Conservation (phyloP, 2,329 filamentous ascomycete genomes). For the Fusarium floridanum region DNA sequence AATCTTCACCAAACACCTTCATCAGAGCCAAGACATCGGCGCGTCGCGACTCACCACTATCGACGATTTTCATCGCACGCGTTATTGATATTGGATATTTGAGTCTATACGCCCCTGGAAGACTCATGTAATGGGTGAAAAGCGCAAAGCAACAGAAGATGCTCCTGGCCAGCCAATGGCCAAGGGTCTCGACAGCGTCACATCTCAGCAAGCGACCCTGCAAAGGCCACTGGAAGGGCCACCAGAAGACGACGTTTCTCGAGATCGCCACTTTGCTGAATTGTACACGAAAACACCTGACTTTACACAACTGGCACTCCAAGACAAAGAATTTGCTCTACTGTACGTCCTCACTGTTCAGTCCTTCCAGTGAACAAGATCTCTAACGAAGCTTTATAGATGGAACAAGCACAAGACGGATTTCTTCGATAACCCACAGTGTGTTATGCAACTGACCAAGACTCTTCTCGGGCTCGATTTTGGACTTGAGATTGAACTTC, state of each 20-base stretch:
- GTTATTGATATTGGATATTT: background rate
- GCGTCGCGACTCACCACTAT: conserved; percentile 7
- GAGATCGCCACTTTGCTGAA: conserved; percentile 52
- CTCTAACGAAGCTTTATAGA: conserved; percentile 18
- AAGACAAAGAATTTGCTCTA: conserved; percentile 58
- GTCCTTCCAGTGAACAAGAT: background rate
- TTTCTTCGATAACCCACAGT: conserved; percentile 82
- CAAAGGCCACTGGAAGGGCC: conserved; percentile 2
- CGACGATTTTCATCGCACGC: background rate
- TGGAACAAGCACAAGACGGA: conserved; percentile 41
- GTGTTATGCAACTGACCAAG: conserved; percentile 85
- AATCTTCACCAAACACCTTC: conserved; percentile 6
- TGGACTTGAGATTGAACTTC: conserved; percentile 76
- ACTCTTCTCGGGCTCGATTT: conserved; percentile 84
- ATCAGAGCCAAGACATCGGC: background rate
- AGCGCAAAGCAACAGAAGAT: conserved; percentile 38
- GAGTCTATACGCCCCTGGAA: background rate
- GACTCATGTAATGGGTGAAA: conserved; percentile 32
- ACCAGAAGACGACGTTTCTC: conserved; percentile 14
- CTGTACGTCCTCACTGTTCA: conserved; percentile 50
- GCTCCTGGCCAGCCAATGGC: background rate
- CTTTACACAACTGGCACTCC: conserved; percentile 57
- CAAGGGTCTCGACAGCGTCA: background rate
- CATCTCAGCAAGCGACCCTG: background rate
- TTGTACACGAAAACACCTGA: conserved; percentile 58